Base-by-base conservation (phyloP, 179 eudicot species). In the Sideroxylon spinosum region DNA sequence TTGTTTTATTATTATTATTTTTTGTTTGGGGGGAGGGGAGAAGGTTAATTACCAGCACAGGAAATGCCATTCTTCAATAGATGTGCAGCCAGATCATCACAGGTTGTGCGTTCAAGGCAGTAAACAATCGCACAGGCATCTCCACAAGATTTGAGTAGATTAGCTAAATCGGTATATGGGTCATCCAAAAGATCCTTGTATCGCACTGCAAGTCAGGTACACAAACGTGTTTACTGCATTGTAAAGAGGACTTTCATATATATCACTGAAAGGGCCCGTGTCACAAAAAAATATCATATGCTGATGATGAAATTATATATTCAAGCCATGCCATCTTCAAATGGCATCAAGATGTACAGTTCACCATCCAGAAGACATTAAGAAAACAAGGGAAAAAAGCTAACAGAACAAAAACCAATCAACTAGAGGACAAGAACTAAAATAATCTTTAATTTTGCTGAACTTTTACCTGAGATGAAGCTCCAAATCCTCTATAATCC, bases 61-160 rank as follows among this genome's bases (percentile, higher is more conserved):
- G 89, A 84, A 82, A 94, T 86, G 75, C 93, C 98, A 74, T 85
- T 82, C 62, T 83, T 86, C 6, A 84, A 86, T 82, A 94, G 82
- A 81, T 93, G 94, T 76, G 84, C 77, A 67, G 98, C 94, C 88
- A 94, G 68, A 68, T 90, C 88, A 86, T 93, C 97, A 85, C 97
- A 94, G 71, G 93, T 84, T 78, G 91, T 82, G 77, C 98, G 94
- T 82, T 94, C 98, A 80, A 94, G 98, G 86, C 98, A 94, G 85
- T 94, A 94, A 65, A 94, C 84, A 72, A 94, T 94, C 20, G 94
- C 96, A 84, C 97, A 94, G 50, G 87, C 87, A 82, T 90, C 84
- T 56, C 97, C 97, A 80, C 71, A 82, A 65, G 93, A 89, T 86
- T 90, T 93, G 23, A 94, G 89, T 66, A 84, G 74, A 79, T 86